phyloP scores from a whole-genome alignment of 116 monocot species.

The Papilionanthe hybrid region DNA sequence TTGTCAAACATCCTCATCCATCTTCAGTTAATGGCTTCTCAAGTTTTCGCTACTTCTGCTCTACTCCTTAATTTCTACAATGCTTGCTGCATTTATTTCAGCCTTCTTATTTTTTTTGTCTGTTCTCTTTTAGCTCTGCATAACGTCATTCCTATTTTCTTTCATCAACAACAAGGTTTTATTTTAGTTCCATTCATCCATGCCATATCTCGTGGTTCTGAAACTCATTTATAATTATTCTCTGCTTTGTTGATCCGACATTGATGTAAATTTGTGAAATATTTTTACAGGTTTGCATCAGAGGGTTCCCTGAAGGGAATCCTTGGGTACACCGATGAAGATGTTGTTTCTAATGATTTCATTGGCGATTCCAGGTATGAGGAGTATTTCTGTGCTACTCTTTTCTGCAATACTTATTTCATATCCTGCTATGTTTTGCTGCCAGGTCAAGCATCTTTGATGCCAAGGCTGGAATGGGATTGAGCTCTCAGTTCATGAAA shows the following conservation, averaged over 20 bases:
- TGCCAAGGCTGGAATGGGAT: conserved; percentile 94
- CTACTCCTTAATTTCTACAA: not conserved
- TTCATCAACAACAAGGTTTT: not conserved
- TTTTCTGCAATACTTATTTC: not conserved
- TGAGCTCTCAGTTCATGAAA: conserved; percentile 84
- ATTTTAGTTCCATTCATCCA: no score
- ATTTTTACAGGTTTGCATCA: conserved; percentile 54
- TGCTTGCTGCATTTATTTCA: not conserved
- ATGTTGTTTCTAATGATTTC: conserved; percentile 97
- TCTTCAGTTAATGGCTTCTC: not conserved
- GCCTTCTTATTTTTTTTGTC: not conserved
- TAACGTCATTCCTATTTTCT: not conserved
- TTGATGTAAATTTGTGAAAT: not conserved
- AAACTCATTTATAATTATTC: not conserved
- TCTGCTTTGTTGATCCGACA: not conserved
- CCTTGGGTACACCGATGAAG: conserved; percentile 96
- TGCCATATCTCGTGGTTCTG: no score
- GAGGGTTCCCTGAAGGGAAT: conserved; percentile 80
- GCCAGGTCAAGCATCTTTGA: conserved; percentile 94
- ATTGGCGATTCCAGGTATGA: conserved; percentile 83
- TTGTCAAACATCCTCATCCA: not conserved
- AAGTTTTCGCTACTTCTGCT: not conserved
- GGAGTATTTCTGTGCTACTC: not conserved
- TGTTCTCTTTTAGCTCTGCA: not conserved
- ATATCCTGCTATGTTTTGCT: not conserved